Conservation (phyloP, 176 grass and related monocot genomes). For the barley (Hordeum vulgare) region MorexV3_pseudomolecules_assembly NC_058524.1:44065440-44065939, state of each 20-base stretch:
- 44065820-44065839: constrained; percentile 78
- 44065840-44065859: constrained; percentile 97
- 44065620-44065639: constrained; percentile 10
- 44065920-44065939: constrained; percentile 36
- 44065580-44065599: not conserved
- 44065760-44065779: constrained; percentile 56
- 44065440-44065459: not conserved
- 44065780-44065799: constrained; percentile 89
- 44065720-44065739: constrained; percentile 52
- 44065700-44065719: constrained; percentile 68
- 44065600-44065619: not conserved
- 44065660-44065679: constrained; percentile 81
- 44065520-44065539: not conserved
- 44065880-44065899: constrained; percentile 79
- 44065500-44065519: not conserved
- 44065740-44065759: constrained; percentile 43
- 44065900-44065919: constrained; percentile 64
- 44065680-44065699: constrained; percentile 85
- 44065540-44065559: constrained; percentile 5
- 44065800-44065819: constrained; percentile 93
- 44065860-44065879: constrained; percentile 93
- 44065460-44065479: not conserved
- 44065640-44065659: constrained; percentile 56
- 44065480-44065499: not conserved
- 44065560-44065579: not conserved